Conservation (phyloP, 2,329 filamentous ascomycete species). For the Fusarium metavorans region DNA sequence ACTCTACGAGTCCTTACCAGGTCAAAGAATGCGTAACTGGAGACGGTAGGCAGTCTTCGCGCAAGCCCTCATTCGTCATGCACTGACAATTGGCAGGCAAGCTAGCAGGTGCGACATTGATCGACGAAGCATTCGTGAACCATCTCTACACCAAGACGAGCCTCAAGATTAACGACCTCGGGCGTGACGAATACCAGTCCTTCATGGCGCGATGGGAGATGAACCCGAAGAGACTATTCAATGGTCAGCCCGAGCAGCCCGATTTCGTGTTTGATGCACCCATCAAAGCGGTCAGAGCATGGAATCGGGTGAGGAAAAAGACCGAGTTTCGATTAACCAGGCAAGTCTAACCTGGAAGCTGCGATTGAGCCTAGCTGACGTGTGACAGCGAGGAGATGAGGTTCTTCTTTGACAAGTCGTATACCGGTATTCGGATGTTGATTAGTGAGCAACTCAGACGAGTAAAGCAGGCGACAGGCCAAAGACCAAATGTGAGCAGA, state of each 20-base stretch:
- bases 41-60: neutral
- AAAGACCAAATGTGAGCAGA: neutral
- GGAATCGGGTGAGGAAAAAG: neutral
- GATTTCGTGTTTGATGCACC: neutral
- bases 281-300: neutral
- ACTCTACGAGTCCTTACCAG: neutral
- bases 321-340: neutral
- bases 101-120: neutral
- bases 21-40: neutral
- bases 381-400: neutral
- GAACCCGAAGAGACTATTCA: neutral
- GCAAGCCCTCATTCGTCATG: neutral
- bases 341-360: neutral
- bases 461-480: neutral
- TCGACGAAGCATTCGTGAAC: neutral
- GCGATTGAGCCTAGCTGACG: neutral
- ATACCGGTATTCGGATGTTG: neutral
- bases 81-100: neutral
- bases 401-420: neutral
- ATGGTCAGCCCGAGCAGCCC: neutral
- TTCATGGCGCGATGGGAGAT: neutral
- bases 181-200: neutral
- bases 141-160: neutral
- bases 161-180: neutral
- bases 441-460: neutral